Evolutionary conservation across 2,329 filamentous ascomycete genomes (phyloP), one percentile per base, ranked within the genome.

Genomic region (Pseudogymnoascus sp.): DNA sequence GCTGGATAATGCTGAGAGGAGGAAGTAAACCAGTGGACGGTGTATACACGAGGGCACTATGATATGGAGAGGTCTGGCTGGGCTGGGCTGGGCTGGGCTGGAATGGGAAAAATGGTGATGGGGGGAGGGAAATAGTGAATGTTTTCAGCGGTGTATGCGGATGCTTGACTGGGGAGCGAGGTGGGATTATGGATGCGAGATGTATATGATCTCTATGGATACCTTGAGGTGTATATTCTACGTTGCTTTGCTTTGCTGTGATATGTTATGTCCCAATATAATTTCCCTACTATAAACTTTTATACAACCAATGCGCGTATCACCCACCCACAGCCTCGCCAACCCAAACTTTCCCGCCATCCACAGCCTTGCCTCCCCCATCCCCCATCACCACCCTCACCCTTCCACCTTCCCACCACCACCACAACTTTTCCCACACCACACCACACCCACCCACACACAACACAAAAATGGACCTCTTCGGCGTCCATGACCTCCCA

Each of bases 401-500:
- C 37, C 28, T 31, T 10, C 37, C 62, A 10, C 61, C 36, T 6
- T 31, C 61, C n/a, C n/a, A n/a, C n/a, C n/a, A n/a, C n/a, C n/a
- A n/a, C n/a, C 60, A 63, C 11, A 39, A 16, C 16, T 14, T 48
- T 31, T 31, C 2, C 23, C 2, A 25, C 36, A 57, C 61, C 8
- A n/a, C n/a, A n/a, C n/a, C n/a, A n/a, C 62, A 34, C 25, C 62
- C 23, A 25, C 21, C 23, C 60, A 28, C 62, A 31, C 8, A 10
- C 37, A 6, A 63, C 36, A 23, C 19, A 66, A 66, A 23, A 16
- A 87, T 86, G 82, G 83, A 85, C 73, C 85, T 87, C 71, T 88
- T 89, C 69, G 89, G 90, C 71, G 91, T 98, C 71, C 87, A 96
- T 76, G 89, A 96, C 70, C 80, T 97, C 64, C 90, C 91, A 37